phyloP scores from a whole-genome alignment of 345 rosid genomes.

The Linum trigynum region DNA sequence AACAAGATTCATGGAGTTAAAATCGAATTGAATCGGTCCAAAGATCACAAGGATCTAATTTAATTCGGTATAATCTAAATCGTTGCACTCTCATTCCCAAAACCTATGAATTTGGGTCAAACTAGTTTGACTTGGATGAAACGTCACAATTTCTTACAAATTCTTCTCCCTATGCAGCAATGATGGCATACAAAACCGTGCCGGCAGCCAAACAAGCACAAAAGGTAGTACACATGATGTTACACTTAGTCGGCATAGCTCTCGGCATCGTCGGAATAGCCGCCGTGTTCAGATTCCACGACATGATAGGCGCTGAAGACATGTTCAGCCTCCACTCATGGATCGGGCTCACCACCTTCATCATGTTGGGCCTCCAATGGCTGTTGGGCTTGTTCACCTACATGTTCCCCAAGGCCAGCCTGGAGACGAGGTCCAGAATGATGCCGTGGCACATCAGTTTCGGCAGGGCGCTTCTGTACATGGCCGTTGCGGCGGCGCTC shows the following conservation, averaged over 20 bases:
- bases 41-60: too few species aligned
- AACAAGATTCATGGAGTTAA: too few species aligned
- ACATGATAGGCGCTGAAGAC: slow-evolving; percentile 33
- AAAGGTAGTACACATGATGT: slow-evolving; percentile 45
- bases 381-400: slow-evolving; percentile 43
- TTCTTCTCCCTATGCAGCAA: slow-evolving; percentile 32
- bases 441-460: slow-evolving; percentile 66
- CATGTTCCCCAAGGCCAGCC: slow-evolving; percentile 23
- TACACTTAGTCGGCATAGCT: slow-evolving; percentile 44
- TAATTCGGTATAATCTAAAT: too few species aligned
- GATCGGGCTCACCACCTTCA: slow-evolving; percentile 62
- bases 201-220: slow-evolving; percentile 16
- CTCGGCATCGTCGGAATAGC: slow-evolving; percentile 61
- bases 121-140: neutral
- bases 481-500: slow-evolving; percentile 71
- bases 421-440: slow-evolving; percentile 16
- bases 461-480: slow-evolving; percentile 59
- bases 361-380: slow-evolving; percentile 67
- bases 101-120: too few species aligned
- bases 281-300: slow-evolving; percentile 77
- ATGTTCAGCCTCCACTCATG: slow-evolving; percentile 74
- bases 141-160: too few species aligned
- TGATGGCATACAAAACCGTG: slow-evolving; percentile 72
- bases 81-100: too few species aligned
- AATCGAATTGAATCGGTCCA: too few species aligned